phyloP scores from a whole-genome alignment of 176 grass and related monocot species.

The Pharus latifolius region DNA sequence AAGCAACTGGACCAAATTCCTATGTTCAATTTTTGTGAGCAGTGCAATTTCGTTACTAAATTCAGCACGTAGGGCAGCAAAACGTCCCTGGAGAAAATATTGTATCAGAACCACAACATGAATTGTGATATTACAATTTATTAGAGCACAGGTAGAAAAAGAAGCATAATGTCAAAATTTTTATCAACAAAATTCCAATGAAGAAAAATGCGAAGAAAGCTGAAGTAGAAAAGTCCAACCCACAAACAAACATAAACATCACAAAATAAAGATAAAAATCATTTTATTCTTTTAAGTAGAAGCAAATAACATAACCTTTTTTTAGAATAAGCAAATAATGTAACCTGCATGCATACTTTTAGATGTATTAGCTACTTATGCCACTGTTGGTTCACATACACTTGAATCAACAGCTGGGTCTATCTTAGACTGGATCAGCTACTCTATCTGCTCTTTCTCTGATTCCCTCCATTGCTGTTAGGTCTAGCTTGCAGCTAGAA shows the following conservation, averaged over 20 bases:
- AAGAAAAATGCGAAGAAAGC: neutral
- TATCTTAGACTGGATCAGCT: slow-evolving; percentile 3
- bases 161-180: neutral
- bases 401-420: neutral
- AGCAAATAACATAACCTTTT: neutral
- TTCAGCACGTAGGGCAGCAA: slow-evolving; percentile 54
- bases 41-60: slow-evolving; percentile 92
- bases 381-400: neutral
- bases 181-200: neutral
- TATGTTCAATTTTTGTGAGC: slow-evolving; percentile 86
- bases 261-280: neutral
- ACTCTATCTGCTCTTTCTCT: neutral
- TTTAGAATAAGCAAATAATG: neutral
- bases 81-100: slow-evolving; percentile 63
- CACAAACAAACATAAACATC: neutral
- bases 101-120: slow-evolving; percentile 10
- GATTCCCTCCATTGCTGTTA: too few relatives aligned
- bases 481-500: too few relatives aligned
- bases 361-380: neutral
- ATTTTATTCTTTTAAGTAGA: too few relatives aligned
- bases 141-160: neutral
- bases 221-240: neutral
- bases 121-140: neutral
- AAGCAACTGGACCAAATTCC: slow-evolving; percentile 77
- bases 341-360: neutral